These are phyloP conservation scores for Fusarium albidum DNA, from an alignment of 2,329 filamentous ascomycete genomes.

Conservation along the genomic window DNA sequence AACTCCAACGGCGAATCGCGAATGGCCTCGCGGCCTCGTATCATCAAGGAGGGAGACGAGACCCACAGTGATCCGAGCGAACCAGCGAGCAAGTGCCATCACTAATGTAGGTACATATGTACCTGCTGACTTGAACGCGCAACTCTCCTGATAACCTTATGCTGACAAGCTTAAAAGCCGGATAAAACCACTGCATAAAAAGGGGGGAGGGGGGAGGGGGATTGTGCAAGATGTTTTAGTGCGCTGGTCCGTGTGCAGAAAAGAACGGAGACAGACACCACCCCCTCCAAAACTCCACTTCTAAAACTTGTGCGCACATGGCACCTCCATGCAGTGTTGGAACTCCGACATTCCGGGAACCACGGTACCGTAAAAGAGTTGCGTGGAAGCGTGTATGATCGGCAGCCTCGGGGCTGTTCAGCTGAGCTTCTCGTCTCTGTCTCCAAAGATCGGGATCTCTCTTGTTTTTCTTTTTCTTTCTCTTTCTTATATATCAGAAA, in stretches of 20 bases:
- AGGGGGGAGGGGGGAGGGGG: no score
- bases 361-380: slow-evolving; percentile 6
- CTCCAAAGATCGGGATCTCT: slow-evolving; percentile 2
- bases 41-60: slow-evolving; percentile 30
- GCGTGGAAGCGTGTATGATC: slow-evolving; percentile 8
- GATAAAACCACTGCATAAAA: slow-evolving; percentile 14
- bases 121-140: slow-evolving; percentile 14
- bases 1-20: slow-evolving; percentile 18
- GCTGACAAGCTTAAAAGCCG: background rate
- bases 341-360: slow-evolving; percentile 15
- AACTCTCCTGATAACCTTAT: slow-evolving; percentile 25
- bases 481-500: background rate
- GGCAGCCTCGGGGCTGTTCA: slow-evolving; percentile 9
- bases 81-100: slow-evolving; percentile 13
- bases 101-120: slow-evolving; percentile 32
- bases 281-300: slow-evolving; percentile 1
- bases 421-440: slow-evolving; percentile 10
- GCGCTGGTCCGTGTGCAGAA: background rate
- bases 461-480: slow-evolving; percentile 1
- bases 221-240: slow-evolving; percentile 11
- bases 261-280: background rate
- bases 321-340: background rate
- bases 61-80: slow-evolving; percentile 31
- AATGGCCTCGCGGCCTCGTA: slow-evolving; percentile 32
- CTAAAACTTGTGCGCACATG: slow-evolving; percentile 3